Evolutionary conservation across 2,329 filamentous ascomycete species (phyloP).

Genomic region (Fusarium gaditjirri): DNA sequence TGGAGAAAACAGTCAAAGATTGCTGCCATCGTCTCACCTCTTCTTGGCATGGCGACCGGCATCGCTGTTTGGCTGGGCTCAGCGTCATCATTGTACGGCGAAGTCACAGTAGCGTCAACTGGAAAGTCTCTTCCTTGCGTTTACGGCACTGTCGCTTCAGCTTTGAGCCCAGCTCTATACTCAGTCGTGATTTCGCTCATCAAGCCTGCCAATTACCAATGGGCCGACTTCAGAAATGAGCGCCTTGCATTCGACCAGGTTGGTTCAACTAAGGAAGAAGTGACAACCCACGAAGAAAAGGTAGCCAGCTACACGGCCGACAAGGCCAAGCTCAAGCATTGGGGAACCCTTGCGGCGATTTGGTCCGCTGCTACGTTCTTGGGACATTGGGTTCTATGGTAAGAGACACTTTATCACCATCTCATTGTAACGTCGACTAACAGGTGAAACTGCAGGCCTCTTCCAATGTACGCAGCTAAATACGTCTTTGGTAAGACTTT

Average conservation of each 20-base stretch:
- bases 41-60: slow-evolving; percentile 61
- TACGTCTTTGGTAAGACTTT: slow-evolving; percentile 62
- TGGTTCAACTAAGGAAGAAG: neutral
- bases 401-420: neutral
- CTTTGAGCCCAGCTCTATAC: slow-evolving; percentile 55
- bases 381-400: slow-evolving; percentile 62
- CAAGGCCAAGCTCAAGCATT: slow-evolving; percentile 55
- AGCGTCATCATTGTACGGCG: slow-evolving; percentile 57
- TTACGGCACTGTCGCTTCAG: slow-evolving; percentile 63
- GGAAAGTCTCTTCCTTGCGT: slow-evolving; percentile 61
- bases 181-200: slow-evolving; percentile 59
- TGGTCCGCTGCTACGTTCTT: slow-evolving; percentile 61
- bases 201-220: slow-evolving; percentile 55
- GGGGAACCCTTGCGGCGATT: slow-evolving; percentile 48
- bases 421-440: rapidly evolving
- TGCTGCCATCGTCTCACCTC: slow-evolving; percentile 61
- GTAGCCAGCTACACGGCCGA: slow-evolving; percentile 43
- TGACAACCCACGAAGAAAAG: slow-evolving; percentile 31
- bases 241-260: slow-evolving; percentile 51
- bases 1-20: slow-evolving; percentile 61
- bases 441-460: slow-evolving; percentile 48
- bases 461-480: slow-evolving; percentile 64
- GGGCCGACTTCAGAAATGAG: slow-evolving; percentile 54
- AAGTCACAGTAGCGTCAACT: slow-evolving; percentile 59
- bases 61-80: slow-evolving; percentile 64